Percentiles rank a stretch among this genome's conserved stretches.
phyloP scores from a whole-genome alignment of 1,284 basidiomycete genomes.

The Coriolopsis trogii region DNA sequence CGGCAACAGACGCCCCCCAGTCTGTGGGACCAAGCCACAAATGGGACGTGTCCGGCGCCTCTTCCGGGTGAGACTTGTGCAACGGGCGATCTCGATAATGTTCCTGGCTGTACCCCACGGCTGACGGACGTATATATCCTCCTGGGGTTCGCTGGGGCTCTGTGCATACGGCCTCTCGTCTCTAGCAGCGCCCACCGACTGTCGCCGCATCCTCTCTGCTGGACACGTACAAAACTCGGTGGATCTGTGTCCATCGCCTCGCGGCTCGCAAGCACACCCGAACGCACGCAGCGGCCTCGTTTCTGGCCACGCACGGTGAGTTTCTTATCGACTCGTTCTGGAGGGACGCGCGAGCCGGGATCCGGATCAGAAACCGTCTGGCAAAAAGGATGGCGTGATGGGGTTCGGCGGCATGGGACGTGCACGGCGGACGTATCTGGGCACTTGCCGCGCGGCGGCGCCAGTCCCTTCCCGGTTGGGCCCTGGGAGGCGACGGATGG shows the following conservation, averaged over 20 bases:
- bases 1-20: neutral
- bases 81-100: neutral
- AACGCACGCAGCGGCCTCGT: constrained; percentile 16
- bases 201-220: neutral
- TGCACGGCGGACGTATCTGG: neutral
- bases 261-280: constrained; percentile 6
- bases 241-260: constrained; percentile 6
- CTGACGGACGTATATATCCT: constrained; percentile 7
- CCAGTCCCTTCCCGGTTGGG: too few relatives aligned
- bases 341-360: constrained; percentile 4
- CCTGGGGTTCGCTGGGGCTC: neutral
- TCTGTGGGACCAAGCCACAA: constrained; percentile 4
- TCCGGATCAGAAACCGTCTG: constrained; percentile 24
- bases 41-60: constrained; percentile 5
- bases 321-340: constrained; percentile 1
- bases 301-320: constrained; percentile 17
- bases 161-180: neutral
- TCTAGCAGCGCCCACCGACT: neutral
- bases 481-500: neutral
- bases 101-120: constrained; percentile 8
- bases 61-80: neutral
- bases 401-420: too few relatives aligned
- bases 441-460: too few relatives aligned
- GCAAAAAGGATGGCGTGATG: neutral
- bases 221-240: neutral